Base-by-base conservation (phyloP, 2,329 filamentous ascomycete genomes). In the Neopestalotiopsis sp. region DNA sequence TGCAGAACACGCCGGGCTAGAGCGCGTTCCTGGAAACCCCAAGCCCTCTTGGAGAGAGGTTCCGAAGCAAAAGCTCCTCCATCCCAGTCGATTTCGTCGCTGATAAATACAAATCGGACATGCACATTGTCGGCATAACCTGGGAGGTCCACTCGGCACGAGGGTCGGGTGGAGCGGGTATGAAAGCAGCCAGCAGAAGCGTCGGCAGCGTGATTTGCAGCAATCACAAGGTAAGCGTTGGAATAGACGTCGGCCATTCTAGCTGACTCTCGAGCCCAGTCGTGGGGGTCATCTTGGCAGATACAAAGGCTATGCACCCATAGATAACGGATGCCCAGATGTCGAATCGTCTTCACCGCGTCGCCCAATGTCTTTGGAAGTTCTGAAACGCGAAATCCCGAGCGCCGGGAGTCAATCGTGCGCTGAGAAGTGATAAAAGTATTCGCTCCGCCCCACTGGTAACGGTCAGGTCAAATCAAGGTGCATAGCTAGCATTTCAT, bases 261-360 rank as follows among this genome's bases (percentile, higher is more conserved):
- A 1, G 67, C 65, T 20, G 69, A 69, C 56, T 73, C 70, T 40
- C n/a, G 28, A 2, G 63, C 66, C 72, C 69, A 72, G 24, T 73
- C 72, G 13, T 69, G 42, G 7, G 24, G n/a, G 4, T 68, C 67
- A 40, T 71, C 67, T 30, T 72, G 69, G 49, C 70, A 63, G 30
- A 73, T 72, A 30, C 72, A 72, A 3, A 72, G 65, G 14, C 60
- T 64, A 45, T 73, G 69, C n/a, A 72, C 69, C 72, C 69, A 70
- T 12, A 72, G 65, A 60, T 70, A 72, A 20, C 30, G 38, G 0
- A 67, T 30, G 17, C 66, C 66, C 1, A 67, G n/a, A 32, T 45
- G 38, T 0, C 20, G 32, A 7, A 56, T 32, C 9, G 59, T 38
- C n/a, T 4, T 61, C 20, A 61, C 57, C 1, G 65, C 57, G n/a